A percentile compares a stretch with the other conserved stretches of the same genome.
phyloP scores from a whole-genome alignment of 768 basidiomycete species.

The Mycena pura region DNA sequence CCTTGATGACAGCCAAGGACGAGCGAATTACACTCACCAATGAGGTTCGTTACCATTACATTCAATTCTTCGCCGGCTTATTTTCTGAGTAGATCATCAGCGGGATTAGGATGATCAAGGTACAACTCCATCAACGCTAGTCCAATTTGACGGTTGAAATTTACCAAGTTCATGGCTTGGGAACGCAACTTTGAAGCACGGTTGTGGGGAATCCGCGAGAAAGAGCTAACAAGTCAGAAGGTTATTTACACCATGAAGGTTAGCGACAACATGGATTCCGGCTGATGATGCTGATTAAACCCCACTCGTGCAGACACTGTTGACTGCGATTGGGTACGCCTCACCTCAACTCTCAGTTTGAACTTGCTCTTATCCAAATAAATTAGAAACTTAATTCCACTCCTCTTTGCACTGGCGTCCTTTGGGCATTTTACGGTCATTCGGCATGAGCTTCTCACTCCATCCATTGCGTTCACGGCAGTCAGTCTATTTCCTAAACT shows the following conservation, averaged over 20 bases:
- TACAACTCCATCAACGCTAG: background rate
- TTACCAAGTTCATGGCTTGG: constrained; percentile 68
- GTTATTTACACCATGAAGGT: constrained; percentile 71
- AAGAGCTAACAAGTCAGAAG: constrained; percentile 68
- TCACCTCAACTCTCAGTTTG: background rate
- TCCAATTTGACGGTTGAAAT: background rate
- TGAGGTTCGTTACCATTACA: constrained; percentile 62
- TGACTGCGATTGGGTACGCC: background rate
- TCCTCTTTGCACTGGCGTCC: constrained; percentile 41
- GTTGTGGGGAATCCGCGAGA: constrained; percentile 60
- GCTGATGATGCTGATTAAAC: background rate
- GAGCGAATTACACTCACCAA: constrained; percentile 78
- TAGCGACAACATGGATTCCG: constrained; percentile 1
- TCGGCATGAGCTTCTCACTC: constrained; percentile 57
- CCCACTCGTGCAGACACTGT: background rate
- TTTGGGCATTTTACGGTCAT: constrained; percentile 58
- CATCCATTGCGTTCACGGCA: constrained; percentile 65
- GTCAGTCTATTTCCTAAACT: constrained; percentile 36
- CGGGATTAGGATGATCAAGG: constrained; percentile 19
- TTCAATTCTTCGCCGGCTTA: background rate
- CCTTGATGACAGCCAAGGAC: constrained; percentile 75
- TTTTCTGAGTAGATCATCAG: background rate
- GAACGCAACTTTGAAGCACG: constrained; percentile 73
- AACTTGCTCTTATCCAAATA: background rate
- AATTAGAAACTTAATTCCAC: constrained; percentile 37